Base-by-base conservation (phyloP, 306 rosid species). In the cucumber (Cucumis sativus) region DNA sequence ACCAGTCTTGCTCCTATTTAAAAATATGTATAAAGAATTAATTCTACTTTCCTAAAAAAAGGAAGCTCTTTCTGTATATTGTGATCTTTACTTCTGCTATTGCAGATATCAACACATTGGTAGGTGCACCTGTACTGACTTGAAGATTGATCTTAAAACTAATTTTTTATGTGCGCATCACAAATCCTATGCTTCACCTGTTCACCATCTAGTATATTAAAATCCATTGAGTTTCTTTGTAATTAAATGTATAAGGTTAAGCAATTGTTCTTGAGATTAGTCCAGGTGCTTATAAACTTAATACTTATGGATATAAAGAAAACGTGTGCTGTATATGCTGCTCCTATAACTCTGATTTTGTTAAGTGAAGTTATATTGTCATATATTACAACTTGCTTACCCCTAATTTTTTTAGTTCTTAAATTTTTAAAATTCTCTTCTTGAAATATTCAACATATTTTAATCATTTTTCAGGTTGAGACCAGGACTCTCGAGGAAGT, bases 401-500 rank as follows among this genome's bases (percentile, higher is more conserved):
- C 25, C 76, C 60, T 16, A 9, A 21, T 35, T 47, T 33, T 77
- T 12, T 12, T 49, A 1, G 12, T 47, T 49, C 75, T 45, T 43
- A 77, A 40, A 41, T 14, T 14, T 21, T 43, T 20, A 11, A 41
- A 10, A 20, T 11, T 68, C 16, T 68, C 9, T 67, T 67, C 10
- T 70, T 49, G 63, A 56, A 10, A 35, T 54, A 12, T 20, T 70
- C 40, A 69, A 69, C 56, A 70, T 71, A 49, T 47, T 43, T 49
- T 15, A 71, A 47, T 71, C 56, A 51, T 74, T 78, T 82, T 74
- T 59, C 85, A 95, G 98, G 96, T 95, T 71, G 97, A 95, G 85
- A 95, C 98, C 70, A 90, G 98, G 80, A 95, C 97, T 45, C 87
- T 90, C 16, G 93, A 92, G 80, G 98, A 95, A 84, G 85, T 92